Base-by-base conservation (phyloP, 2,329 filamentous ascomycete species). In the Nemania sp. region DNA sequence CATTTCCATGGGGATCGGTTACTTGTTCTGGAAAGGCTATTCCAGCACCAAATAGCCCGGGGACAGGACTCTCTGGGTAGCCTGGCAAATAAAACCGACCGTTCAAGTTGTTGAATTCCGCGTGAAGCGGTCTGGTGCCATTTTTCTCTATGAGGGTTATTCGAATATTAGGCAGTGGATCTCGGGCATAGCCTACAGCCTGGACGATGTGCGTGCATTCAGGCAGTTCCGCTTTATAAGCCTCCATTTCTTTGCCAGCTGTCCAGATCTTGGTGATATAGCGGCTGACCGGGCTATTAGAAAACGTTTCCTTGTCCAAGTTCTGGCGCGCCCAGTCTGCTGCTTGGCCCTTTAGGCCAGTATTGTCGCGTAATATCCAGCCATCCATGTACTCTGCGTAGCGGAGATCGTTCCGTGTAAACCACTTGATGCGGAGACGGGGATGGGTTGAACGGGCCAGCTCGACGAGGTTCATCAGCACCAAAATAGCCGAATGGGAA, bases 321-420 rank as follows among this genome's bases (percentile, higher is more conserved):
- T 86, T 80, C 20, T 78, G 70, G 36, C 76, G 76, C 1, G 84
- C 84, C 73, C 83, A 87, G 5, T 75, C 72, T 0, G 83, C 83
- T 0, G 81, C 82, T 31, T 77, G 72, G 17, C 84, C 83, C 67
- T 87, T 86, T 23, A 87, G 73, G 3, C 84, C 84, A 0, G 83
- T 86, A 68, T 86, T 87, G 64, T 87, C 84, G 49, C 80, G 77
- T 22, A 84, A 68, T 54, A 86, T 85, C 82, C 83, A 86, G 52
- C 80, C 81, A 57, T 84, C 82, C 69, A 75, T 81, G 65, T 79
- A 81, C 62, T 82, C 78, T 14, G 84, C 84, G 58, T 86, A 87
- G 20, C 80, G 79, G 8, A 86, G 74, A 1, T 75, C 69, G 60
- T 83, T 79, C n/a, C 84, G 76, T 24, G 73, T 83, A 68, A 86